These are phyloP conservation scores for Immersiporthe knoxdaviesiana DNA, from an alignment of 2,329 filamentous ascomycete genomes.

Conservation along the genomic window DNA sequence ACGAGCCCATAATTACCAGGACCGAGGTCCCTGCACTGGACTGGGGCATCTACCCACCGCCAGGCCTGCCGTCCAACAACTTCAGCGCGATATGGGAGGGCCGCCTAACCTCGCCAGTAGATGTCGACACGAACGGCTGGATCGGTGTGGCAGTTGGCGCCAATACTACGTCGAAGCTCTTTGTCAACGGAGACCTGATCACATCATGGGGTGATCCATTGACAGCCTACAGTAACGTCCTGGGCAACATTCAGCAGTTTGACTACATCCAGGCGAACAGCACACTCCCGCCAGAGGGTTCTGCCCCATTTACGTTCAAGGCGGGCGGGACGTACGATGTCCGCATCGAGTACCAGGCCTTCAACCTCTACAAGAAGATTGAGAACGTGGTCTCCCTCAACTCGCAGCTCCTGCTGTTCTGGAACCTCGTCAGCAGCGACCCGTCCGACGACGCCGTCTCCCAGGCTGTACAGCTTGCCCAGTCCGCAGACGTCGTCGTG, in stretches of 20 bases:
- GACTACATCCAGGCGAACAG: constrained; percentile 42
- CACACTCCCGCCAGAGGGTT: constrained; percentile 42
- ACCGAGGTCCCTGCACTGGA: constrained; percentile 45
- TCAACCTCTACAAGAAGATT: constrained; percentile 43
- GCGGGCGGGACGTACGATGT: constrained; percentile 40
- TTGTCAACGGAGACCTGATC: constrained; percentile 40
- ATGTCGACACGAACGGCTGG: constrained; percentile 44
- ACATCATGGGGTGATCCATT: constrained; percentile 34
- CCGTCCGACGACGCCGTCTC: constrained; percentile 32
- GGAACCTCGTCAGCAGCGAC: constrained; percentile 47
- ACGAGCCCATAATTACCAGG: constrained; percentile 35
- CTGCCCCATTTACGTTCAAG: constrained; percentile 43
- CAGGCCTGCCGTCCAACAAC: constrained; percentile 47
- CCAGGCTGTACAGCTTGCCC: constrained; percentile 42
- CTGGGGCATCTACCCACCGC: constrained; percentile 49
- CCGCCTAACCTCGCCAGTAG: constrained; percentile 42
- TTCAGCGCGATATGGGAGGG: constrained; percentile 51
- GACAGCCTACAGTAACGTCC: constrained; percentile 38
- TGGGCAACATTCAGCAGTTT: constrained; percentile 46
- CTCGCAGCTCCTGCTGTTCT: constrained; percentile 47
- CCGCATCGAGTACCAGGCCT: constrained; percentile 48
- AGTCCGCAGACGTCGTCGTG: constrained; percentile 43
- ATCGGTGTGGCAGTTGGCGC: constrained; percentile 46
- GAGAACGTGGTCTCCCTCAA: constrained; percentile 47
- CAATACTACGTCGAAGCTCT: constrained; percentile 46